Evolutionary conservation across 1,284 basidiomycete genomes (phyloP).

Genomic region (Malassezia sp.): DNA sequence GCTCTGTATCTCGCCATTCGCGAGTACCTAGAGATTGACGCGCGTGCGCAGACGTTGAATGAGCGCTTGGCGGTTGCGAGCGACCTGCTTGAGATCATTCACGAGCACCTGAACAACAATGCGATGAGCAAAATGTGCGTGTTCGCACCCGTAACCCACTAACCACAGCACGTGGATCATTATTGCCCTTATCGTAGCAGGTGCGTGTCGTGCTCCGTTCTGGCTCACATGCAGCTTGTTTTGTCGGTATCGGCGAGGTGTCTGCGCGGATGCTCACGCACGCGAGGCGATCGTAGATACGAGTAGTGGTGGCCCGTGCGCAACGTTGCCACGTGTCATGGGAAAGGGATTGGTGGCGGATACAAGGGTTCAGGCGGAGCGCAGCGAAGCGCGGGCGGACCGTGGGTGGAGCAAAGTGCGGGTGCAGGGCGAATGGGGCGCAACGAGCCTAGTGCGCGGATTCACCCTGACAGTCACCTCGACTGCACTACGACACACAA

Average conservation of each 20-base stretch:
- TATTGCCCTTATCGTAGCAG: constrained; percentile 89
- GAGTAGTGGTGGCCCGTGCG: no score
- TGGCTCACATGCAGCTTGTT: constrained; percentile 66
- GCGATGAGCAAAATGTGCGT: constrained; percentile 61
- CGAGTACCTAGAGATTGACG: constrained; percentile 86
- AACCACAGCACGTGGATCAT: constrained; percentile 90
- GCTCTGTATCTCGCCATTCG: constrained; percentile 82
- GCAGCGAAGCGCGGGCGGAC: no score
- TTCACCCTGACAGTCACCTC: no score
- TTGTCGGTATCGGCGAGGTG: constrained; percentile 77
- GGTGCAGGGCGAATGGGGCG: constrained; percentile 2
- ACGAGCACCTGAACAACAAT: constrained; percentile 79
- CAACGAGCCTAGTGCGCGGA: no score
- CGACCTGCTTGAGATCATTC: constrained; percentile 60
- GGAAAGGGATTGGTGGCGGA: no score
- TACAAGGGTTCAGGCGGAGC: no score
- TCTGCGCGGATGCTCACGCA: constrained; percentile 63
- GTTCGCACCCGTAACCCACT: no score
- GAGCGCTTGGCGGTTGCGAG: constrained; percentile 77
- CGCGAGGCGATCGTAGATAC: no score
- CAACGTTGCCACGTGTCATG: no score
- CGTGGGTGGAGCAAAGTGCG: no score
- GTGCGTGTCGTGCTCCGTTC: no score
- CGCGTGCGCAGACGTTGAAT: constrained; percentile 72
- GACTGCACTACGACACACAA: no score